phyloP scores from a whole-genome alignment of 768 basidiomycete genomes.

The Omphalotus guepiniiformis region DNA sequence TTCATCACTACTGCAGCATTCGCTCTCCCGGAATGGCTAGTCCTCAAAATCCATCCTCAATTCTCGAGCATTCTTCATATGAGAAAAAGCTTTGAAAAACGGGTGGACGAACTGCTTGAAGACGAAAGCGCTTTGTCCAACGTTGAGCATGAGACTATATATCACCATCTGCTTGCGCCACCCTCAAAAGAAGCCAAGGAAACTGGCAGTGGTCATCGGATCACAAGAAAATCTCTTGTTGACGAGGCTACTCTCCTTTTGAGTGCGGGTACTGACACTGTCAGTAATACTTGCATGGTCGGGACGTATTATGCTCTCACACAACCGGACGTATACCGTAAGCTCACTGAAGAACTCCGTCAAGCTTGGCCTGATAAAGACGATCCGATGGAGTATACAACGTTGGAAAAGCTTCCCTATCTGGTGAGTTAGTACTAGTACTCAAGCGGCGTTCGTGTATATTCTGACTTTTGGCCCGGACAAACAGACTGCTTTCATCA shows the following conservation, averaged over 20 bases:
- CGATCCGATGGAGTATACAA: slow-evolving; percentile 19
- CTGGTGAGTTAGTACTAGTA: slow-evolving; percentile 21
- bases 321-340: slow-evolving; percentile 13
- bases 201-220: slow-evolving; percentile 12
- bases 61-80: slow-evolving; percentile 15
- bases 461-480: slow-evolving; percentile 17
- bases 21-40: slow-evolving; percentile 16
- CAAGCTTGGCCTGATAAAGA: slow-evolving; percentile 31
- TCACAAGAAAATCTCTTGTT: slow-evolving; percentile 15
- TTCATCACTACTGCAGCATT: slow-evolving; percentile 15
- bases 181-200: slow-evolving; percentile 11
- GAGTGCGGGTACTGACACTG: slow-evolving; percentile 31
- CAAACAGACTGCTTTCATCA: slow-evolving; percentile 46
- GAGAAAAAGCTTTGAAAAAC: slow-evolving; percentile 10
- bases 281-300: slow-evolving; percentile 21
- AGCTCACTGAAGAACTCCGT: slow-evolving; percentile 24
- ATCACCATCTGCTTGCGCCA: slow-evolving; percentile 26
- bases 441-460: neutral
- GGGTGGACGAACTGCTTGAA: slow-evolving; percentile 23
- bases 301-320: slow-evolving; percentile 23
- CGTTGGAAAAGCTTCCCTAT: slow-evolving; percentile 33
- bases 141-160: slow-evolving; percentile 32
- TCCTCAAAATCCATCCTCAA: slow-evolving; percentile 9
- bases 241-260: slow-evolving; percentile 22
- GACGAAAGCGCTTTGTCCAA: slow-evolving; percentile 21